Base-by-base conservation (phyloP, 1,284 basidiomycete species). In the Agroathelia rolfsii region DNA sequence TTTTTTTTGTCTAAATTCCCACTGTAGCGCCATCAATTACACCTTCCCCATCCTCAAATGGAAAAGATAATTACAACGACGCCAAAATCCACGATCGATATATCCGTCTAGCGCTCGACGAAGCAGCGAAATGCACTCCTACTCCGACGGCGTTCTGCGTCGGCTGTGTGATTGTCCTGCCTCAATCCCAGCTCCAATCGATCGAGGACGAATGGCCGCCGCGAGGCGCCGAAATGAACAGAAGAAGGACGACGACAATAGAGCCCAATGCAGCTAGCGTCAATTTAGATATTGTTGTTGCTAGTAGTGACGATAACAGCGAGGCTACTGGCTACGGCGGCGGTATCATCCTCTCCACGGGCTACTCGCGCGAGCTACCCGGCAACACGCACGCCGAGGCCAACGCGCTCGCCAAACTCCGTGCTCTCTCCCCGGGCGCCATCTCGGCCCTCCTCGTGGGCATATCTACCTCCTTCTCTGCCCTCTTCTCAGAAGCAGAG, bases 351-450 rank as follows among this genome's bases (percentile, higher is more conserved):
- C 58, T 98, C 16, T 64, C 86, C 5, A 79, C 80, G 5, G 93
- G 93, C 16, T 94, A 81, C 59, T 96, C 92, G 21, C 72, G 95
- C 49, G 93, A 98, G 55, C 69, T 96, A 0, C 70, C 78, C 2
- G 94, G 93, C 32, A 98, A 97, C 55, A 97, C 94, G 2, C 95
- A 99, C 55, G 94, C 94, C 9, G 94, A 99, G 59, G 89, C 93
- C 14, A 95, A 94, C 51, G 93, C 94, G 0, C 62, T 98, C 28
- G 57, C 71, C 24, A 97, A 97, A 51, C 73, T 82, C 9, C 55
- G 58, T 21, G 34, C 45, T 12, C 53, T 77, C 26, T 62, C 71
- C 4, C 32, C 47, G 7, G 46, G 57, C 4, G 54, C 72, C 24
- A 48, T 79, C 19, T 47, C 50, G 2, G 39, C 51, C 6, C n/a